A percentile compares a stretch with the other conserved stretches of the same genome.
Conservation (phyloP, 2,329 filamentous ascomycete species). For the Verticillium albo-atrum region DNA sequence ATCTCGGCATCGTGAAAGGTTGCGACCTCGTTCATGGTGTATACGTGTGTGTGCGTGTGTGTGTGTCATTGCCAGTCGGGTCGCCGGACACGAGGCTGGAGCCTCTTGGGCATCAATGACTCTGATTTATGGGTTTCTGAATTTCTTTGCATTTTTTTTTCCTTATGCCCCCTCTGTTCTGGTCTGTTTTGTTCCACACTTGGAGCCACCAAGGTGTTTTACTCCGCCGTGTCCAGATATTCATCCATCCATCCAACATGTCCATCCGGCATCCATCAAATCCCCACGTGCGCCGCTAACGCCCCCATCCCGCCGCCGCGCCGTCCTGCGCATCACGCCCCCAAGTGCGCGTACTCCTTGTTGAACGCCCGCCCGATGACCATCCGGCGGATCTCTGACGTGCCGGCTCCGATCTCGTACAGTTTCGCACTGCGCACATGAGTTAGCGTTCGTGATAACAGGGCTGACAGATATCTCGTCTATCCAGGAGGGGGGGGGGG, state of each 20-base stretch:
- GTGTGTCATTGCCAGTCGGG: no score
- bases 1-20: not conserved
- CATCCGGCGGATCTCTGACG: slow-evolving; percentile 89
- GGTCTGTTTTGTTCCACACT: not conserved
- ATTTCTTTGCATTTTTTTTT: no score
- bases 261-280: not conserved
- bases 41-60: no score
- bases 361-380: slow-evolving; percentile 92
- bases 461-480: no score
- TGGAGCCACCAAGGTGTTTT: not conserved
- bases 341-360: slow-evolving; percentile 61
- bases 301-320: not conserved
- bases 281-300: not conserved
- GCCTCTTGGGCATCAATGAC: no score
- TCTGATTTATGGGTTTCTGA: no score
- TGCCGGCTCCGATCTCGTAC: slow-evolving; percentile 96
- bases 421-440: slow-evolving; percentile 56
- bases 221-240: not conserved
- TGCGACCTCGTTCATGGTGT: no score
- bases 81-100: no score
- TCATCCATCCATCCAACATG: not conserved
- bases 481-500: rapidly evolving
- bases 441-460: slow-evolving; percentile 20
- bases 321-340: not conserved
- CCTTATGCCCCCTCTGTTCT: not conserved